Evolutionary conservation across 106 monocot genomes (phyloP).

Genomic region (Vanilla planifolia): DNA sequence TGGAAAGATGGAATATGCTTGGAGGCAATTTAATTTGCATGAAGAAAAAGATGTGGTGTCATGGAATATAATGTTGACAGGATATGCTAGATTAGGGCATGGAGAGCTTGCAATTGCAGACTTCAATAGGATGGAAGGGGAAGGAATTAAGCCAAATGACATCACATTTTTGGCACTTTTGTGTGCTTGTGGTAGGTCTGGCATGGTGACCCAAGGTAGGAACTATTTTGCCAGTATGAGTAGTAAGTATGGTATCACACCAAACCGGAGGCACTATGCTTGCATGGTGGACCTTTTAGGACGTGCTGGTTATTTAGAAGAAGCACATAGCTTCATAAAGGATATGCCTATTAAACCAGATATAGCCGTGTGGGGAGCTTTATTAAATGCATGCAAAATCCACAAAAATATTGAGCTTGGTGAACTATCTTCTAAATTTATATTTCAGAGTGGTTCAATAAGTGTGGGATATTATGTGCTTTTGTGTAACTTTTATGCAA

Average conservation of each 20-base stretch:
- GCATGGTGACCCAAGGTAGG: conserved; percentile 55
- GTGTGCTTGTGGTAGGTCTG: conserved; percentile 62
- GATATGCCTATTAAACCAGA: conserved; percentile 75
- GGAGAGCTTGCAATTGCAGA: conserved; percentile 46
- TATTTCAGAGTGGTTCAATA: conserved; percentile 49
- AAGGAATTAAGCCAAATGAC: conserved; percentile 49
- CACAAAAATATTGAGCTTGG: conserved; percentile 57
- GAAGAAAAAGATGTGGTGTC: conserved; percentile 53
- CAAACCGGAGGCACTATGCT: conserved; percentile 74
- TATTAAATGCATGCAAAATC: conserved; percentile 81
- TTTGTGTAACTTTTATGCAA: conserved; percentile 67
- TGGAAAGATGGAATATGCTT: conserved; percentile 55
- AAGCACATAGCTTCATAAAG: conserved; percentile 54
- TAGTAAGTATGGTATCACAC: conserved; percentile 33
- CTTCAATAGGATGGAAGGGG: conserved; percentile 49
- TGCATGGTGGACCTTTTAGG: conserved; percentile 88
- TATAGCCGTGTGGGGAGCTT: conserved; percentile 76
- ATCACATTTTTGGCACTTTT: conserved; percentile 72
- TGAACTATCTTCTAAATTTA: conserved; percentile 53
- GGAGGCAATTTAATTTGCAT: conserved; percentile 41
- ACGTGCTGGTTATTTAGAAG: conserved; percentile 54
- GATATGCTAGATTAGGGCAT: conserved; percentile 43
- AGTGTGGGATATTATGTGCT: conserved; percentile 58
- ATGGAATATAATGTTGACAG: conserved; percentile 80
- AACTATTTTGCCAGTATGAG: conserved; percentile 44